phyloP scores from a whole-genome alignment of 768 basidiomycete genomes.

The Neoboletus subvelutipes region DNA sequence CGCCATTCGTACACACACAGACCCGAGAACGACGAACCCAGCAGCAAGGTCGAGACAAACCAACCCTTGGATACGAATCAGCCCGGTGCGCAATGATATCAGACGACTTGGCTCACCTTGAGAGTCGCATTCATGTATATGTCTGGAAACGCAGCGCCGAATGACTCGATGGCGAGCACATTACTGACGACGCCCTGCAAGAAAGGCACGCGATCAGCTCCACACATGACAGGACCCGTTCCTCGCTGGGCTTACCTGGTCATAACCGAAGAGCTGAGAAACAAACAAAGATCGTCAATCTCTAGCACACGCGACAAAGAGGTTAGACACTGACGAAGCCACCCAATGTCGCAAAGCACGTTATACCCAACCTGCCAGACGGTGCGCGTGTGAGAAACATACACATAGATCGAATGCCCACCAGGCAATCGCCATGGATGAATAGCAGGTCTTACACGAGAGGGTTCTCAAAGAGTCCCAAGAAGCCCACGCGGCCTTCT shows the following conservation, averaged over 20 bases:
- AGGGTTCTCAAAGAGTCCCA: constrained; percentile 29
- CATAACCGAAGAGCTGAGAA: constrained; percentile 33
- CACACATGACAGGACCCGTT: neutral
- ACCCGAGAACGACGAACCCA: constrained; percentile 19
- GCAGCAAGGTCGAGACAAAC: constrained; percentile 30
- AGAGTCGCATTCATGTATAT: constrained; percentile 29
- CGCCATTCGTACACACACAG: neutral
- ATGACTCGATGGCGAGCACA: constrained; percentile 35
- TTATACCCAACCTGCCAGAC: constrained; percentile 28
- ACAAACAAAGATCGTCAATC: neutral
- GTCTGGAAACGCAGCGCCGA: constrained; percentile 33
- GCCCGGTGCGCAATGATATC: neutral
- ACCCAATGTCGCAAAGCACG: constrained; percentile 32
- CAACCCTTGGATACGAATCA: constrained; percentile 26
- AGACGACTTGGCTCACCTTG: constrained; percentile 16
- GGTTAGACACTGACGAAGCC: constrained; percentile 28
- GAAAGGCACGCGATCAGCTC: neutral
- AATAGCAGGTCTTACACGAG: constrained; percentile 23
- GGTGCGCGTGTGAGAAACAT: neutral
- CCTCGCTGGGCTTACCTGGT: constrained; percentile 18
- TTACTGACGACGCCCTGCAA: constrained; percentile 32
- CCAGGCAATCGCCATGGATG: neutral
- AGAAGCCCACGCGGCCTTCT: constrained; percentile 27
- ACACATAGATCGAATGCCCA: neutral
- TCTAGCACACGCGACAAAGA: neutral